Evolutionary conservation across 306 rosid species (phyloP).

Genomic region (Astragalus membranaceus): DNA sequence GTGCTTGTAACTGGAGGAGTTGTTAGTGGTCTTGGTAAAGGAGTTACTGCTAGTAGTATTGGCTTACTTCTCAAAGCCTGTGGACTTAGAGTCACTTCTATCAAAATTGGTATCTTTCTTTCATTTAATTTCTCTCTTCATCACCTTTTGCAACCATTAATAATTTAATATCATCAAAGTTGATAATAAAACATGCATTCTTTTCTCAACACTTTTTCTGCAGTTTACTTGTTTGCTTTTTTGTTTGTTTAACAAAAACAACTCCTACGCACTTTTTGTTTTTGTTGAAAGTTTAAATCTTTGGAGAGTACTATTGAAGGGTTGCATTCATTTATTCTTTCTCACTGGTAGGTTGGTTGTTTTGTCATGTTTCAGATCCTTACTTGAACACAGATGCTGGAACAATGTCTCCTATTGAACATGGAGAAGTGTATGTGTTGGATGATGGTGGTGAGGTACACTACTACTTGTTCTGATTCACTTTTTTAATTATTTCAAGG

Average conservation of each 20-base stretch:
- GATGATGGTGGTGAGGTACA: conserved; percentile 98
- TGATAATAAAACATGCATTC: neutral
- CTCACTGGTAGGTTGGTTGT: neutral
- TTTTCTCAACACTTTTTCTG: neutral
- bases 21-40: conserved; percentile 93
- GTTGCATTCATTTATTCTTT: conserved; percentile 1
- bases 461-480: neutral
- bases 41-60: conserved; percentile 92
- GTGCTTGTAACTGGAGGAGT: conserved; percentile 92
- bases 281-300: neutral
- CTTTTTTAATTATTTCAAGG: conserved; percentile 1
- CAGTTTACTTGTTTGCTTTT: neutral
- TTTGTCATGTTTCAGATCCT: conserved; percentile 58
- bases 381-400: conserved; percentile 98
- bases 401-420: conserved; percentile 95
- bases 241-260: neutral
- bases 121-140: neutral
- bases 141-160: neutral
- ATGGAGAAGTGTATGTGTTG: conserved; percentile 88
- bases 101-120: conserved; percentile 65
- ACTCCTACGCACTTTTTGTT: neutral
- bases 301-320: neutral
- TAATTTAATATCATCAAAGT: neutral
- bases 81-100: conserved; percentile 85
- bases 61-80: conserved; percentile 88